Conservation (phyloP, 306 rosid species). For the Senna siamea region DNA sequence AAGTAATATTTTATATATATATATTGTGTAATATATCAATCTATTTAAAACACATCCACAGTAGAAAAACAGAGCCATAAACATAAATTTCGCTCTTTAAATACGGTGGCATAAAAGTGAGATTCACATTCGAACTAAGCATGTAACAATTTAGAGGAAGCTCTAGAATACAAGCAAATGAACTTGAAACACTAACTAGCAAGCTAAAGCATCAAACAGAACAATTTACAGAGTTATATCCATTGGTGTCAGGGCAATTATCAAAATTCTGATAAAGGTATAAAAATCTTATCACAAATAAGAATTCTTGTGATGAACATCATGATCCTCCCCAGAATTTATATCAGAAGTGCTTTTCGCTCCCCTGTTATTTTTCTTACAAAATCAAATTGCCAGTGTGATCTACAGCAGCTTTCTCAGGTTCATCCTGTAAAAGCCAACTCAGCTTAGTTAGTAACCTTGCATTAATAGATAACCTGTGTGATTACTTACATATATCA, state of each 20-base stretch:
- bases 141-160: background rate
- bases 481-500: constrained; percentile 40
- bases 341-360: background rate
- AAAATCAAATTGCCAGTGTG: constrained; percentile 3
- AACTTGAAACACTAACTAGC: constrained; percentile 17
- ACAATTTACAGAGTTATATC: constrained; percentile 35
- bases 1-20: too few species aligned
- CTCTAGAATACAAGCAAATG: background rate
- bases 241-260: constrained; percentile 26
- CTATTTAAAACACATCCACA: background rate
- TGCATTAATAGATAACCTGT: background rate
- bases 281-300: constrained; percentile 5
- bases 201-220: constrained; percentile 24
- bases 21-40: too few species aligned
- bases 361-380: constrained; percentile 3
- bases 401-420: constrained; percentile 26
- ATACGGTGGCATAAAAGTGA: background rate
- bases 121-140: background rate
- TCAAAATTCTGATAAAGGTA: background rate
- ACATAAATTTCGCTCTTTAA: background rate
- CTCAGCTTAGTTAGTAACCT: constrained; percentile 29
- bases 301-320: constrained; percentile 1
- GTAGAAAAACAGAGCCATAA: background rate
- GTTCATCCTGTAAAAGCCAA: constrained; percentile 41
- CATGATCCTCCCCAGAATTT: constrained; percentile 22